Evolutionary conservation across 768 basidiomycete species (phyloP).

Genomic region (Amanita exitialis): DNA sequence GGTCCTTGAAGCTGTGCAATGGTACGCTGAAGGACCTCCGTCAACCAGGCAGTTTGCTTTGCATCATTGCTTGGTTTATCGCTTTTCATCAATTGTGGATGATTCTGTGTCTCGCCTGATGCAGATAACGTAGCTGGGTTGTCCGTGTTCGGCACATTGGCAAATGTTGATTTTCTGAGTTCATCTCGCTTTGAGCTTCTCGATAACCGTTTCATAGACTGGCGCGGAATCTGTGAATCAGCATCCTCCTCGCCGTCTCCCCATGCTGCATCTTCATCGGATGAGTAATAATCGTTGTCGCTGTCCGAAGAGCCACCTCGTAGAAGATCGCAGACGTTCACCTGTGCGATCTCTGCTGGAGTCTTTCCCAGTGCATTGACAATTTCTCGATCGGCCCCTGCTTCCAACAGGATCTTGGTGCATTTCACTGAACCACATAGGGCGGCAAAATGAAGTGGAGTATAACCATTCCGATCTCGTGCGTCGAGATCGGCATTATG

Average conservation of each 20-base stretch:
- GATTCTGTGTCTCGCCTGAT: slow-evolving; percentile 7
- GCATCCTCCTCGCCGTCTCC: slow-evolving; percentile 66
- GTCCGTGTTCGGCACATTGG: slow-evolving; percentile 12
- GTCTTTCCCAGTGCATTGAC: slow-evolving; percentile 67
- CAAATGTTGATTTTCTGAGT: slow-evolving; percentile 15
- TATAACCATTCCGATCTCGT: slow-evolving; percentile 85
- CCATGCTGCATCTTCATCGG: slow-evolving; percentile 49
- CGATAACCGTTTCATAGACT: slow-evolving; percentile 21
- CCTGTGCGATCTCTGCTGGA: slow-evolving; percentile 44
- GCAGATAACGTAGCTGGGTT: slow-evolving; percentile 21
- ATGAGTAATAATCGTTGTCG: slow-evolving; percentile 16
- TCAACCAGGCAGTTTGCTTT: slow-evolving; percentile 43
- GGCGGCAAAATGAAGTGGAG: slow-evolving; percentile 81
- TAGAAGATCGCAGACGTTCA: slow-evolving; percentile 33
- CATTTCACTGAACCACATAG: slow-evolving; percentile 55
- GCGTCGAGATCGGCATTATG: slow-evolving; percentile 72
- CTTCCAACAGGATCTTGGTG: slow-evolving; percentile 56
- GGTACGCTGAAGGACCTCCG: slow-evolving; percentile 70
- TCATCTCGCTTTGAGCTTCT: slow-evolving; percentile 20
- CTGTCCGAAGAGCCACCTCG: slow-evolving; percentile 16
- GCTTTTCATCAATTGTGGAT: slow-evolving; percentile 10
- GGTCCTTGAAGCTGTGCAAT: slow-evolving; percentile 52
- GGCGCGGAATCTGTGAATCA: slow-evolving; percentile 27
- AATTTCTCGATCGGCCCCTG: slow-evolving; percentile 72
- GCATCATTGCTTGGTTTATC: slow-evolving; percentile 25